A percentile compares a stretch with the other conserved stretches of the same genome.
These are phyloP conservation scores for Metarhizium album DNA, from an alignment of 2,329 filamentous ascomycete species.

Conservation along the genomic window DNA sequence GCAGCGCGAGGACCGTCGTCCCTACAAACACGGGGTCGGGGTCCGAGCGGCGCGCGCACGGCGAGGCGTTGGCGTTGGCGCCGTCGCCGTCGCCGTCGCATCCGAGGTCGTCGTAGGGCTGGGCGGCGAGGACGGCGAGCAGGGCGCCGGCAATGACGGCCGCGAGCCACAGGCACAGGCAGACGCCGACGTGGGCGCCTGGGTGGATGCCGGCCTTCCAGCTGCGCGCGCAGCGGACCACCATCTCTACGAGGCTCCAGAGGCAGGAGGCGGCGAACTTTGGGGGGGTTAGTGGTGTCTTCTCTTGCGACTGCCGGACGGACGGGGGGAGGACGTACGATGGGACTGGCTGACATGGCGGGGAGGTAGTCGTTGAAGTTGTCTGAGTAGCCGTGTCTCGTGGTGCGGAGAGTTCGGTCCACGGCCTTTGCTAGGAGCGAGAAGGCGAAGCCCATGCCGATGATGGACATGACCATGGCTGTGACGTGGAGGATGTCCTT, in stretches of 20 bases:
- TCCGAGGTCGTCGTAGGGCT: slow-evolving; percentile 2
- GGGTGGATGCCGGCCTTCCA: slow-evolving; percentile 28
- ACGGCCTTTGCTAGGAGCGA: slow-evolving; percentile 8
- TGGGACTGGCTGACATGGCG: slow-evolving; percentile 5
- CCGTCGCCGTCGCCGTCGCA: too few species aligned
- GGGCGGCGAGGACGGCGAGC: slow-evolving; percentile 10
- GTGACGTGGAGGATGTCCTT: slow-evolving; percentile 21
- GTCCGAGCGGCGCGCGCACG: too few species aligned
- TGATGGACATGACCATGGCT: slow-evolving; percentile 16
- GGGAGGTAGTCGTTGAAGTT: slow-evolving; percentile 6
- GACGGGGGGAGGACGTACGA: slow-evolving; percentile 3
- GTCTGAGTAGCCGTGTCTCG: background rate
- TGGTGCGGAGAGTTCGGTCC: background rate
- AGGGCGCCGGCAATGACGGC: slow-evolving; percentile 17
- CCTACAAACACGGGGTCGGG: slow-evolving; percentile 12
- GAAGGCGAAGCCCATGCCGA: slow-evolving; percentile 18
- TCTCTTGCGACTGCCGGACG: too few species aligned
- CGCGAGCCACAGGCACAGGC: slow-evolving; percentile 30
- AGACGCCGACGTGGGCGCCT: slow-evolving; percentile 31
- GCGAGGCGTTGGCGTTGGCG: too few species aligned
- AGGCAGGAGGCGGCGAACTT: slow-evolving; percentile 26
- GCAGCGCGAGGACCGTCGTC: slow-evolving; percentile 13
- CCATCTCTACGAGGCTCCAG: slow-evolving; percentile 28
- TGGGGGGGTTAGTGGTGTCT: background rate
- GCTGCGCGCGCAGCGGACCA: slow-evolving; percentile 23